A percentile compares a stretch with the other conserved stretches of the same genome.
Evolutionary conservation across 495 filamentous ascomycete genomes (phyloP).

Genomic region (Pyrenopolyporus hunteri): DNA sequence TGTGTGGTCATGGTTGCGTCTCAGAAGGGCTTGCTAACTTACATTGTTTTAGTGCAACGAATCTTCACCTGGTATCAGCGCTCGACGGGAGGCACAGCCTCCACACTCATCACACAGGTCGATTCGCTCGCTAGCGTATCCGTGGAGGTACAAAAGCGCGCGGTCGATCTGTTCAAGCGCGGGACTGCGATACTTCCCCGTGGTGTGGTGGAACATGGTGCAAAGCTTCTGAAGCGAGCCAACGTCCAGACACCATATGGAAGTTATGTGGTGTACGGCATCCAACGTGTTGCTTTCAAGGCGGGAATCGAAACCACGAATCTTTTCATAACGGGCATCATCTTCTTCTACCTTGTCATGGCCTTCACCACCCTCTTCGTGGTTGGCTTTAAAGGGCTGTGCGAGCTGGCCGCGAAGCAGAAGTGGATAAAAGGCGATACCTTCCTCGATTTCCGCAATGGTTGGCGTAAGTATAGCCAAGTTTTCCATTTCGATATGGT

Average conservation of each 20-base stretch:
- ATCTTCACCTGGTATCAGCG: constrained; percentile 97
- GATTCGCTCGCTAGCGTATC: constrained; percentile 74
- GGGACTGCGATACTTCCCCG: constrained; percentile 58
- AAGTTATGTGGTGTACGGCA: constrained; percentile 78
- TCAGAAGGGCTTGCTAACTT: constrained; percentile 21
- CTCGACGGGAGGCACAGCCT: constrained; percentile 85
- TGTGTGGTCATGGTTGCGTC: constrained; percentile 18
- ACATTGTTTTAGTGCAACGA: constrained; percentile 62
- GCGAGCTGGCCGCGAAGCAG: constrained; percentile 71
- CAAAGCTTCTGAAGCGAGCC: constrained; percentile 49
- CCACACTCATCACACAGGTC: constrained; percentile 78
- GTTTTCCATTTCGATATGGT: neutral
- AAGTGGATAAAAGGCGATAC: constrained; percentile 84
- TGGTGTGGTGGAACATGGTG: constrained; percentile 52
- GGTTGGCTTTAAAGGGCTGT: constrained; percentile 75
- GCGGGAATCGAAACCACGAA: constrained; percentile 89
- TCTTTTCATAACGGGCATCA: constrained; percentile 89
- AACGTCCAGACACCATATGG: constrained; percentile 55
- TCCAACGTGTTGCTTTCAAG: constrained; percentile 86
- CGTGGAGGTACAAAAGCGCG: constrained; percentile 77
- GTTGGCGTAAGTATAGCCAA: constrained; percentile 60
- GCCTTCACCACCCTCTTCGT: constrained; percentile 72
- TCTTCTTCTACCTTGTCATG: constrained; percentile 89
- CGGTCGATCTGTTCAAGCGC: constrained; percentile 52
- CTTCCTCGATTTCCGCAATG: constrained; percentile 91